Evolutionary conservation across 331 rosid genomes (phyloP).

Genomic region (Dryas integrifolia): DNA sequence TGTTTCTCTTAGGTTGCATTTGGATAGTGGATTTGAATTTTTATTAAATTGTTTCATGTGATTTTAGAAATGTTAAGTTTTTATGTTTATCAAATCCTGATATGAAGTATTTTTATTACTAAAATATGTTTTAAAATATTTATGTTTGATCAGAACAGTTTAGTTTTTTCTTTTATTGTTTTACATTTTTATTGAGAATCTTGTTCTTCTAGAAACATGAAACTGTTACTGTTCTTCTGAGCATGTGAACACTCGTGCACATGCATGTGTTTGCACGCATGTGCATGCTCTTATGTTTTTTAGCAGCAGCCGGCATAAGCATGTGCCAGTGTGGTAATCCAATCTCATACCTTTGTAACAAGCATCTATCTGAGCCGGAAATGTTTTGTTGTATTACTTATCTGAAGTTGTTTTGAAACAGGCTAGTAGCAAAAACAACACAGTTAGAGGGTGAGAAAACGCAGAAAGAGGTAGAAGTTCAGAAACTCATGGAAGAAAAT

Average conservation of each 20-base stretch:
- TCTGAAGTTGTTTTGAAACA: slow-evolving; percentile 40
- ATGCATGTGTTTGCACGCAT: not conserved
- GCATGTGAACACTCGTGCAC: not conserved
- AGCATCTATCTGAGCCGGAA: not conserved
- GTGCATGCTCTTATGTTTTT: not conserved
- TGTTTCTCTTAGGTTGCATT: not conserved
- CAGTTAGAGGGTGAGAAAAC: slow-evolving; percentile 93
- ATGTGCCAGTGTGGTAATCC: not conserved
- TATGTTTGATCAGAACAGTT: too few species aligned
- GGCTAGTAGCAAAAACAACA: slow-evolving; percentile 81
- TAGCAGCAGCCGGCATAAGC: not conserved
- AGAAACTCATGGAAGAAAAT: slow-evolving; percentile 95
- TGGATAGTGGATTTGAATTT: too few species aligned
- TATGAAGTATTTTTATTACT: too few species aligned
- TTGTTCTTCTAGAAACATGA: not conserved
- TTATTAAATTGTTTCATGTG: too few species aligned
- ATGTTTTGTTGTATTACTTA: slow-evolving; percentile 14
- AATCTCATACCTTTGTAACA: not conserved
- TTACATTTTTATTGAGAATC: too few species aligned
- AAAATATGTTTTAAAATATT: too few species aligned
- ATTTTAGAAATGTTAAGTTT: too few species aligned
- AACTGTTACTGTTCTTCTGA: slow-evolving; percentile 4
- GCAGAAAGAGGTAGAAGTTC: slow-evolving; percentile 97
- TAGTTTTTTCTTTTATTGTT: too few species aligned
- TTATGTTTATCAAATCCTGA: too few species aligned